Conservation (phyloP, 805 yeast species). For the Phaffomyces opuntiae region DNA sequence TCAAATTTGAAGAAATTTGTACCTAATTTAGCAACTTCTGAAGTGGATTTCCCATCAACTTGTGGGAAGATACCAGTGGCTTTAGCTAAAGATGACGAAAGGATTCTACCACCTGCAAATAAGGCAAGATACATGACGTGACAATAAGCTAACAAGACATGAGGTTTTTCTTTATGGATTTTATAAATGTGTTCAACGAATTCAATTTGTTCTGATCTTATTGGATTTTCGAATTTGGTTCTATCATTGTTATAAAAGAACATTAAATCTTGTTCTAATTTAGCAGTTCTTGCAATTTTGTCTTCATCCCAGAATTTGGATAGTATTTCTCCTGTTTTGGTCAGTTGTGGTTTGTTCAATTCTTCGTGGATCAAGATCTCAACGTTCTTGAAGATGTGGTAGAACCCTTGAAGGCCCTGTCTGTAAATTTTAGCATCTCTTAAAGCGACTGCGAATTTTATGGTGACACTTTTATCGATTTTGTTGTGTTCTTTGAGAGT, state of each 20-base stretch:
- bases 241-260: slow-evolving; percentile 55
- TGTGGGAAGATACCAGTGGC: slow-evolving; percentile 73
- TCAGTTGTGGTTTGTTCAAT: slow-evolving; percentile 27
- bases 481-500: slow-evolving; percentile 62
- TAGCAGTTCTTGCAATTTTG: slow-evolving; percentile 48
- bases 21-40: slow-evolving; percentile 53
- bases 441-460: slow-evolving; percentile 67
- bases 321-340: slow-evolving; percentile 35
- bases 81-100: slow-evolving; percentile 58
- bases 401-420: slow-evolving; percentile 72
- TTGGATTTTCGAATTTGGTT: slow-evolving; percentile 50
- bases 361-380: slow-evolving; percentile 46
- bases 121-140: slow-evolving; percentile 81
- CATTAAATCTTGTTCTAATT: slow-evolving; percentile 53
- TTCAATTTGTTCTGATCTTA: slow-evolving; percentile 53
- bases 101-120: slow-evolving; percentile 78
- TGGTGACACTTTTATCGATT: slow-evolving; percentile 60
- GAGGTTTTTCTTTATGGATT: slow-evolving; percentile 55
- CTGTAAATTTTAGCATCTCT: slow-evolving; percentile 71
- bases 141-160: slow-evolving; percentile 68
- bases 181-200: slow-evolving; percentile 54
- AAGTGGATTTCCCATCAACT: slow-evolving; percentile 56
- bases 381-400: slow-evolving; percentile 60
- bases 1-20: slow-evolving; percentile 70
- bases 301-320: slow-evolving; percentile 62